These are phyloP conservation scores for Iris macrosiphon DNA, from an alignment of 106 monocot genomes.

Conservation along the genomic window DNA sequence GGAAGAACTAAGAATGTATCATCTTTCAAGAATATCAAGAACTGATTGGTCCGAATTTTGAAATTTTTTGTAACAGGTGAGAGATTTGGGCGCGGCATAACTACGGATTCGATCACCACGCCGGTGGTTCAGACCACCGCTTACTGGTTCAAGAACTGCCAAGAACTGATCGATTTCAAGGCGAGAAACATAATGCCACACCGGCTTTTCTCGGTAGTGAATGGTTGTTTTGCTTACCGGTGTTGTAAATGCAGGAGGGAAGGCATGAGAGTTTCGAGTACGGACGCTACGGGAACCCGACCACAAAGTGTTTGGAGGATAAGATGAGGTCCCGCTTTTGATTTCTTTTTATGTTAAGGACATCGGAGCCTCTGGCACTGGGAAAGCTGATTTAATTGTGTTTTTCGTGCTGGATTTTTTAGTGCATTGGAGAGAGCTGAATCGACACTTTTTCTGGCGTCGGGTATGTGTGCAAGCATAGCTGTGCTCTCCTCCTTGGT, in stretches of 20 bases:
- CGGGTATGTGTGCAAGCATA: conserved; percentile 89
- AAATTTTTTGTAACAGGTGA: conserved; percentile 44
- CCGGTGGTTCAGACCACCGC: conserved; percentile 88
- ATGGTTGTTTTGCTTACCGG: background rate
- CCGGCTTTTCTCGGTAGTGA: too few relatives aligned
- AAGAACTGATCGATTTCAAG: conserved; percentile 93
- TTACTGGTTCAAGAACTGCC: conserved; percentile 85
- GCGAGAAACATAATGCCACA: conserved; percentile 21
- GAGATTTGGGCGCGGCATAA: conserved; percentile 64
- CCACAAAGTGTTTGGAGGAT: conserved; percentile 75
- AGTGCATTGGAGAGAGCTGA: conserved; percentile 93
- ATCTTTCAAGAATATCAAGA: too few relatives aligned
- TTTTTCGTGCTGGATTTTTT: too few relatives aligned
- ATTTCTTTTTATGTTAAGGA: too few relatives aligned
- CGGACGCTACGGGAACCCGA: conserved; percentile 96
- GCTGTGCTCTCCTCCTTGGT: conserved; percentile 62
- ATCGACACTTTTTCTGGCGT: conserved; percentile 80
- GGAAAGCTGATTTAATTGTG: background rate
- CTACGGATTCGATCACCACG: conserved; percentile 86
- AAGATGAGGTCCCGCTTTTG: conserved; percentile 70
- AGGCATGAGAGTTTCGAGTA: conserved; percentile 88
- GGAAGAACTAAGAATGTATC: too few relatives aligned
- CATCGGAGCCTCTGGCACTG: too few relatives aligned
- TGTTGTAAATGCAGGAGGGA: conserved; percentile 58
- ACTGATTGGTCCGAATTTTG: background rate